These are phyloP conservation scores for Boletus rubroflammeus DNA, from an alignment of 768 basidiomycete species.

Conservation along the genomic window DNA sequence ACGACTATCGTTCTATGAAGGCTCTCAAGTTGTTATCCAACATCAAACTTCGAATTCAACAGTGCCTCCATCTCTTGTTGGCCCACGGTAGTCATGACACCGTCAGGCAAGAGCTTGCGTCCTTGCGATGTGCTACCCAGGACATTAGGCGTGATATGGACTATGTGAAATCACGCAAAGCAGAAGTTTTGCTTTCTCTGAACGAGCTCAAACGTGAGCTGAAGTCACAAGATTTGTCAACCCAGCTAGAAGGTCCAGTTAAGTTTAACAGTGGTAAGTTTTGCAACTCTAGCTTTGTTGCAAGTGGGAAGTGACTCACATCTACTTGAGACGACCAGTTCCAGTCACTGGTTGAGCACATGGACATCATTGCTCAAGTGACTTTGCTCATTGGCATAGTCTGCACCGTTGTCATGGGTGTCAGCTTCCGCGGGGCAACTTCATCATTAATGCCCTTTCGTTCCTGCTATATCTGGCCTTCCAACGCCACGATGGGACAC, in stretches of 20 bases:
- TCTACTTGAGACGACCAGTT: background rate
- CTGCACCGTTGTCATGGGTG: constrained; percentile 12
- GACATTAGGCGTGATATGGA: background rate
- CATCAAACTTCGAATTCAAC: background rate
- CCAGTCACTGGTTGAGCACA: background rate
- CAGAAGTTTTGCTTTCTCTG: background rate
- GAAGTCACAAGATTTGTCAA: background rate
- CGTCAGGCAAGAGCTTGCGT: background rate
- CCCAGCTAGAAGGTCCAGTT: background rate
- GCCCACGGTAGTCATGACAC: background rate
- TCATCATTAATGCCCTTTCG: constrained; percentile 18
- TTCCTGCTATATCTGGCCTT: constrained; percentile 1
- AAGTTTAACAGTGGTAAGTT: background rate
- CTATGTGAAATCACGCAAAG: background rate
- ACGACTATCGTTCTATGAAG: background rate
- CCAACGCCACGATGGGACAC: background rate
- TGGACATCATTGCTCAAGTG: constrained; percentile 4
- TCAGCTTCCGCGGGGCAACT: constrained; percentile 11
- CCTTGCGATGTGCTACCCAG: background rate
- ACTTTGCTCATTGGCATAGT: background rate
- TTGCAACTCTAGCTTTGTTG: too few species aligned
- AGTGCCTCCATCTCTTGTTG: background rate
- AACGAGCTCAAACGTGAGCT: background rate
- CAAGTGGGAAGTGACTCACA: too few species aligned
- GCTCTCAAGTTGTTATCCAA: background rate